Base-by-base conservation (phyloP, 768 basidiomycete species). In the Lyophyllum semitale region DNA sequence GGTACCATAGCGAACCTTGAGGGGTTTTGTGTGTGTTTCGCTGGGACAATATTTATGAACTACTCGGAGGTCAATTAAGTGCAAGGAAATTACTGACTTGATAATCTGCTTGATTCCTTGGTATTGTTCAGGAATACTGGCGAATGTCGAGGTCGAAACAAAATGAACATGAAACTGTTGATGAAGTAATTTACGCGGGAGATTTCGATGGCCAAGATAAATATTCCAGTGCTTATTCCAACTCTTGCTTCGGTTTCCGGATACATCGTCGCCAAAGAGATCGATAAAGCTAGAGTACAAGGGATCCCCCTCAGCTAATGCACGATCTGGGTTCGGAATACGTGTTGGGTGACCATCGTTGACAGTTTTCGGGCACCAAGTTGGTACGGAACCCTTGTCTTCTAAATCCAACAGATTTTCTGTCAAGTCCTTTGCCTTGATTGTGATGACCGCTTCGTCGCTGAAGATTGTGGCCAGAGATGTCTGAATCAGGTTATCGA, bases 141-240 rank as follows among this genome's bases (percentile, higher is more conserved):
- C 75, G 53, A 71, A 53, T 6, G 65, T 67, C 3, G 75, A 80
- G 0, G 74, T 75, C 4, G 71, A 76, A 1, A 74, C 53, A 54
- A 79, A 79, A 20, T 72, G 72, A 20, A 69, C 62, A 60, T 71
- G 68, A 22, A 62, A 71, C 49, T 78, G 66, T 46, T 77, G 73
- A 1, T 74, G 64, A 0, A 77, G 58, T 8, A 77, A 59, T 26
- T 62, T 48, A 8, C 66, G 62, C 0, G 74, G 77, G 0, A 79
- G 61, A 50, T 71, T 75, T 15, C 65, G 54, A 38, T 77, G 70
- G 0, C 63, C 68, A 22, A 75, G 60, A 45, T 77, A 78, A 0
- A 73, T 67, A 46, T 77, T 78, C 62, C 64, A 70, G 48, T 80
- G 79, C 46, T 77, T 76, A 56, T 79, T 80, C 69, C 71, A 80